These are phyloP conservation scores for Pythium folliculosum DNA, from an alignment of 352 stramenopile genomes.

Conservation along the genomic window DNA sequence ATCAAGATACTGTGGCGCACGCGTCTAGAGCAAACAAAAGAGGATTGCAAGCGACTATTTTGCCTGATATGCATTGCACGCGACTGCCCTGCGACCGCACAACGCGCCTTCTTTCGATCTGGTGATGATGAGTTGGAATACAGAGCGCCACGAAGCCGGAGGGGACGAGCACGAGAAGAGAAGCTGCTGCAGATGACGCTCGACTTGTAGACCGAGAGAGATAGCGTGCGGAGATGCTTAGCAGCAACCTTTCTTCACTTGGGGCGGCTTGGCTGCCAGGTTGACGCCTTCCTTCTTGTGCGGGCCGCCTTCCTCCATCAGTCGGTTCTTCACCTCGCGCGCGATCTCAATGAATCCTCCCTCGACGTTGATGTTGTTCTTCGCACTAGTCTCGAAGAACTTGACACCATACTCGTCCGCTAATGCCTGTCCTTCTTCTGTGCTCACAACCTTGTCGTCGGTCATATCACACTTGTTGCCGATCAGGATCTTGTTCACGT, in stretches of 20 bases:
- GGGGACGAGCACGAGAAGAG: slow-evolving; percentile 15
- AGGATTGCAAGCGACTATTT: slow-evolving; percentile 23
- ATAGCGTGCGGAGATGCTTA: slow-evolving; percentile 33
- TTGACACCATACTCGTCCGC: slow-evolving; percentile 94
- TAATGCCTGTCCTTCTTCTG: slow-evolving; percentile 93
- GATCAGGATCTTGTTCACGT: slow-evolving; percentile 99
- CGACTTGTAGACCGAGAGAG: slow-evolving; percentile 12
- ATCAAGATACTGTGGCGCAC: slow-evolving; percentile 23
- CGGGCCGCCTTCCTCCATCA: slow-evolving; percentile 86
- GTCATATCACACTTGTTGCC: slow-evolving; percentile 99
- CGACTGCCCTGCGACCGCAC: slow-evolving; percentile 4
- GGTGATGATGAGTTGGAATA: slow-evolving; percentile 10
- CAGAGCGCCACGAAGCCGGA: background rate
- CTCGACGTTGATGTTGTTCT: slow-evolving; percentile 97
- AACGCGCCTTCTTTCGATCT: slow-evolving; percentile 6
- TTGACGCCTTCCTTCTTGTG: slow-evolving; percentile 89
- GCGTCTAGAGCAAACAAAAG: slow-evolving; percentile 37
- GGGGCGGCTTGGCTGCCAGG: slow-evolving; percentile 70
- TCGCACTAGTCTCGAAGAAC: slow-evolving; percentile 95
- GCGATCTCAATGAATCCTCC: slow-evolving; percentile 88
- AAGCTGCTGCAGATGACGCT: slow-evolving; percentile 8
- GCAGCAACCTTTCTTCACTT: slow-evolving; percentile 86
- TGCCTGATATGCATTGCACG: slow-evolving; percentile 23
- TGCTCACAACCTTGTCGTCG: slow-evolving; percentile 96
- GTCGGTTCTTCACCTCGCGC: slow-evolving; percentile 87